These are phyloP conservation scores for Aspergillus bridgeri DNA, from an alignment of 495 filamentous ascomycete genomes.

Conservation along the genomic window DNA sequence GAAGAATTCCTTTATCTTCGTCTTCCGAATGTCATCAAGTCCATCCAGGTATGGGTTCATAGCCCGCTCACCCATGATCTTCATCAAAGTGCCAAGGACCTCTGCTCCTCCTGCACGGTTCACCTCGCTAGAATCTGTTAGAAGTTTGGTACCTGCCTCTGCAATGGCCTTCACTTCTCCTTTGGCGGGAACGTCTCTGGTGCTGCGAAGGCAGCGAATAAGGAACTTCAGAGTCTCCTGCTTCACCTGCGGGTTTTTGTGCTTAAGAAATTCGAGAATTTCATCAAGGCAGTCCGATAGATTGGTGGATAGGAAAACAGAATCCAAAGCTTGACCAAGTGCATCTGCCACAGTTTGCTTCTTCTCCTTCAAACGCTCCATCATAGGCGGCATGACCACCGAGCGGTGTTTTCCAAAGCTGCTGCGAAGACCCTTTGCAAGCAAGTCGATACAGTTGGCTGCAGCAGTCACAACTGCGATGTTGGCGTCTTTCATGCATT, in stretches of 20 bases:
- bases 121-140: constrained; percentile 82
- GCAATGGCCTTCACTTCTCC: constrained; percentile 81
- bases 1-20: constrained; percentile 92
- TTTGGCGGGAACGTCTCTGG: constrained; percentile 76
- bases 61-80: constrained; percentile 94
- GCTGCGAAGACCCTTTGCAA: constrained; percentile 84
- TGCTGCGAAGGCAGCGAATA: constrained; percentile 80
- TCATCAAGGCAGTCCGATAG: constrained; percentile 86
- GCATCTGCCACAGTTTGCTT: constrained; percentile 88
- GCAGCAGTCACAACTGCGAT: constrained; percentile 91
- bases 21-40: constrained; percentile 92
- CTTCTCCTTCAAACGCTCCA: constrained; percentile 97
- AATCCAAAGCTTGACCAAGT: constrained; percentile 77
- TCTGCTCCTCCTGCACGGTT: constrained; percentile 87
- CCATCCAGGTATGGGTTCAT: constrained; percentile 96
- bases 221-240: constrained; percentile 90
- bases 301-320: constrained; percentile 75
- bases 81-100: constrained; percentile 92
- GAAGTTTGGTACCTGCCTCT: constrained; percentile 79
- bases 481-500: constrained; percentile 98
- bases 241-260: constrained; percentile 98
- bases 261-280: constrained; percentile 74
- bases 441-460: constrained; percentile 85
- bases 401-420: constrained; percentile 77
- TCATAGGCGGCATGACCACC: constrained; percentile 75